Evolutionary conservation across 352 stramenopile species (phyloP), one percentile per base, ranked within the genome.

Genomic region (Globisporangium megalacanthum): DNA sequence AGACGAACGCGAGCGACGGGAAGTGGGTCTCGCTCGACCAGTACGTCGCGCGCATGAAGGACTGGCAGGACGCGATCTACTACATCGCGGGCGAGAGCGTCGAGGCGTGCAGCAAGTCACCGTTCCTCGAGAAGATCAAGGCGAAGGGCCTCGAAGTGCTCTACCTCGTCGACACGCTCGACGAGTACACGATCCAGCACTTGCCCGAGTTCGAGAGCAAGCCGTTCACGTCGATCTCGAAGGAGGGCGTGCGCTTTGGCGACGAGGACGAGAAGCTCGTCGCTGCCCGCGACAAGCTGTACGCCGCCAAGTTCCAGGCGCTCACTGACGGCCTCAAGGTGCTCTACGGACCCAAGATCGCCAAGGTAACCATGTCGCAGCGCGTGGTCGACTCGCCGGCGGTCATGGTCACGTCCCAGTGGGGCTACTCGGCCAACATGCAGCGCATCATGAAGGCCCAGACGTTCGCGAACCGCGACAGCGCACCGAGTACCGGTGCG

Each of bases 401-500:
- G 68, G 93, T 97, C 52, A 91, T 99, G 31, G 97, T 99, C 29
- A 99, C 97, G 22, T 97, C 97, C 57, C 97, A 99, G 78, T 99
- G 99, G 77, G 97, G 97, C 70, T 99, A 97, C 97, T 98, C 94
- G 60, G 97, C 97, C 56, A 99, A 99, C 86, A 99, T 99, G 97
- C 97, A 99, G 82, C 96, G 97, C 73, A 99, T 99, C 80, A 99
- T 99, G 97, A 99, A 99, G 83, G 97, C 97, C 8, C 97, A 99
- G 84, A 97, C 97, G 37, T 92, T 99, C 60, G 93, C 97, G 65
- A 97, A 99, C 82, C 92, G 89, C 62, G 96, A 86, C 70, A 98
- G 96, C 46, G 97, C 88, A 60, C 81, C 92, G 41, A 99, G 99
- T 94, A 99, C 99, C 97, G 89, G 82, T 39, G 98, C 96, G 52